Conservation (phyloP, 176 grass and related monocot genomes). For the Stipa capillata region DNA sequence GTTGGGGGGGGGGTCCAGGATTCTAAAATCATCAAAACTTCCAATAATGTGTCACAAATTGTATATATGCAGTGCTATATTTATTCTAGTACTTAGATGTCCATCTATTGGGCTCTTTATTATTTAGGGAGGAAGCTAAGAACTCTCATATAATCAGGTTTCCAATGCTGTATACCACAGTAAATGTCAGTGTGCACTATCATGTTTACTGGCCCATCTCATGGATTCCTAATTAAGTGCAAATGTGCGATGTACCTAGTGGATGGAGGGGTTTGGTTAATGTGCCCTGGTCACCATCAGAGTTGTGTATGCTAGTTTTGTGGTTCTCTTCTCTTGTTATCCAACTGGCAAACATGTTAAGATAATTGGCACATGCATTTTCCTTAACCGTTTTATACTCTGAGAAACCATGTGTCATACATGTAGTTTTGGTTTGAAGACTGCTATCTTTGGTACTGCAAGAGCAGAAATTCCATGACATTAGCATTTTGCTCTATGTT, state of each 20-base stretch:
- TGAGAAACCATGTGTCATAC: neutral
- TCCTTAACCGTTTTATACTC: neutral
- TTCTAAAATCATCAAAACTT: neutral
- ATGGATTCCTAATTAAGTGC: no score
- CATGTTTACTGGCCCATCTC: neutral
- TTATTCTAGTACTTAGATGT: neutral
- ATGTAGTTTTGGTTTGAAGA: no score
- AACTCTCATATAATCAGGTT: neutral
- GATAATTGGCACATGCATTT: neutral
- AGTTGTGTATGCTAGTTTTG: neutral
- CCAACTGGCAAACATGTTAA: neutral
- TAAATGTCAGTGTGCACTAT: neutral
- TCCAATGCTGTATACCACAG: neutral
- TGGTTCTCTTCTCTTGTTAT: neutral
- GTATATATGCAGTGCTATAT: neutral
- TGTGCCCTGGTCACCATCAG: neutral
- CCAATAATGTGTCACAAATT: neutral
- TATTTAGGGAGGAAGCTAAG: neutral
- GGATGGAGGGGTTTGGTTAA: neutral
- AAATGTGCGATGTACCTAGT: neutral
- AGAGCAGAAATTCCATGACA: neutral
- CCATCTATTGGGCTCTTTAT: neutral
- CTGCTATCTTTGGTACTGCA: no score
- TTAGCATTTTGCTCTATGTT: neutral
- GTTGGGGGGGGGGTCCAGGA: no score